Percentiles rank a stretch among this genome's conserved stretches.
These are phyloP conservation scores for Podaxis pistillaris DNA, from an alignment of 768 basidiomycete species.

Conservation along the genomic window DNA sequence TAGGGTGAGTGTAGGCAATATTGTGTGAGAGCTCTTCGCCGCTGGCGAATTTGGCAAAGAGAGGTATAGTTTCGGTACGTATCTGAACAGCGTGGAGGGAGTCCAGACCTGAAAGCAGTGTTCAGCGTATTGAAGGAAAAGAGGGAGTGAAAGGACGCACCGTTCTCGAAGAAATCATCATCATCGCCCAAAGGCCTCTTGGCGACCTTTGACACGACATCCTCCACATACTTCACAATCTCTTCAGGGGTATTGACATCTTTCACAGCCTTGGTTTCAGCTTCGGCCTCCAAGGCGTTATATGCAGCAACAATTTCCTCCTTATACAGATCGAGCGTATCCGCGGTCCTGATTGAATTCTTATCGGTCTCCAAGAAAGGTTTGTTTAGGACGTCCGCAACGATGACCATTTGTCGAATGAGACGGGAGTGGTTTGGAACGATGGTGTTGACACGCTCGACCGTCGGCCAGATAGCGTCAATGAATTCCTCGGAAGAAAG, in stretches of 20 bases:
- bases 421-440: constrained; percentile 27
- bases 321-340: constrained; percentile 20
- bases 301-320: constrained; percentile 26
- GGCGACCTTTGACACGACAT: neutral
- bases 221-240: constrained; percentile 3
- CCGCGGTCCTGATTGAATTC: constrained; percentile 22
- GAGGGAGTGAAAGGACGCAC: neutral
- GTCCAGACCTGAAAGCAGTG: constrained; percentile 8
- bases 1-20: constrained; percentile 8
- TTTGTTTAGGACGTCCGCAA: constrained; percentile 16
- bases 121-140: neutral
- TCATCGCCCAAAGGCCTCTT: constrained; percentile 5
- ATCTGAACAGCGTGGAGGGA: constrained; percentile 15
- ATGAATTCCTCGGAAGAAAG: constrained; percentile 14
- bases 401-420: constrained; percentile 23
- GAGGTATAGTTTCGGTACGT: constrained; percentile 7
- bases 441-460: constrained; percentile 23
- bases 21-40: constrained; percentile 9
- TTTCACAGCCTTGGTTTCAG: neutral
- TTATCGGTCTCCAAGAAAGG: constrained; percentile 27
- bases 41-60: constrained; percentile 1
- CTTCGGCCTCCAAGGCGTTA: constrained; percentile 14
- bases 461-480: constrained; percentile 22
- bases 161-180: constrained; percentile 14
- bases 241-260: constrained; percentile 11